Evolutionary conservation across 495 filamentous ascomycete species (phyloP).

Genomic region (Hypoxylon crocopeplum): DNA sequence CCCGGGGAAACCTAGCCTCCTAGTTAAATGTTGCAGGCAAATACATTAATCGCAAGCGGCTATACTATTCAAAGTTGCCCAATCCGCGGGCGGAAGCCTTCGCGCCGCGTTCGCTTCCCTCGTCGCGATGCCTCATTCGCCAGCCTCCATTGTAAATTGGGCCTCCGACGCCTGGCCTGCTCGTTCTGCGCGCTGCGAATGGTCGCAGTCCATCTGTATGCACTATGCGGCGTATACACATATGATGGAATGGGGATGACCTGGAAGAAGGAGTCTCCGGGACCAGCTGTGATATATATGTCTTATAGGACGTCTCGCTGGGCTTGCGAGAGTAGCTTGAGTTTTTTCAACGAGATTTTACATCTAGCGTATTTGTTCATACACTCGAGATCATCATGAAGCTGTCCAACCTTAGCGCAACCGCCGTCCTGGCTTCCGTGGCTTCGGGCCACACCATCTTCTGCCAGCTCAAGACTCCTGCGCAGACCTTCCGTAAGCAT

Average conservation of each 20-base stretch:
- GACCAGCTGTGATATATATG: conserved; percentile 13
- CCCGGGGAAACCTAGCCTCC: background rate
- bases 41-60: conserved; percentile 13
- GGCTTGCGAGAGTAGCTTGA: background rate
- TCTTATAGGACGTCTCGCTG: background rate
- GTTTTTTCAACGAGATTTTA: too few relatives aligned
- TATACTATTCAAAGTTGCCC: background rate
- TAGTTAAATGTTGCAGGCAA: background rate
- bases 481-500: conserved; percentile 32
- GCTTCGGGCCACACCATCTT: conserved; percentile 56
- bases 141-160: background rate
- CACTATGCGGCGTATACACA: conserved; percentile 10
- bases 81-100: conserved; percentile 21
- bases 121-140: conserved; percentile 8
- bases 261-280: conserved; percentile 5
- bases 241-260: conserved; percentile 7
- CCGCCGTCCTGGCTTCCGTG: conserved; percentile 26
- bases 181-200: background rate
- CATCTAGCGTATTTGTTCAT: background rate
- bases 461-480: conserved; percentile 44
- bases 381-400: conserved; percentile 21
- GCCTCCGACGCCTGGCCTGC: background rate
- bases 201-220: background rate
- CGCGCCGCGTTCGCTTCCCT: conserved; percentile 18
- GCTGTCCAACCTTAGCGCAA: conserved; percentile 15